Percentiles rank a stretch among this genome's conserved stretches.
Evolutionary conservation across 192 early-diverging fungal genomes (phyloP).

Genomic region (Dimargaris xerosporica): DNA sequence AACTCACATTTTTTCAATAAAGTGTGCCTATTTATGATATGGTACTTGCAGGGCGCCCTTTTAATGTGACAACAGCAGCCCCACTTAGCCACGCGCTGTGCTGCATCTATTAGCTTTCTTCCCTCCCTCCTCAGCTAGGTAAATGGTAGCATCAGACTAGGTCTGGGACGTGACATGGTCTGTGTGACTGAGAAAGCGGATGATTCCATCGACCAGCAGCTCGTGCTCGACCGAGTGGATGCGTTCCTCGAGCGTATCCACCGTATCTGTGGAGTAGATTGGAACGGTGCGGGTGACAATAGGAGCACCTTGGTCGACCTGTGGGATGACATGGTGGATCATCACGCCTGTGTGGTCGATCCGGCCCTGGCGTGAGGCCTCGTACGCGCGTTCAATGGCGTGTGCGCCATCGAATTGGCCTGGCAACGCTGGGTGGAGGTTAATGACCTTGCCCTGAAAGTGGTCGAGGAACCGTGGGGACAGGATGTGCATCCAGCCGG

Average conservation of each 20-base stretch:
- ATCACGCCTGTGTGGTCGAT: conserved; percentile 64
- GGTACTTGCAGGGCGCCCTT: no score
- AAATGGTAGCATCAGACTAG: no score
- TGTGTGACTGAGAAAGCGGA: conserved; percentile 25
- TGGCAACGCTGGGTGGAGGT: conserved; percentile 93
- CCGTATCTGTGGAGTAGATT: conserved; percentile 57
- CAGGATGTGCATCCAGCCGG: conserved; percentile 98
- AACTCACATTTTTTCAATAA: no score
- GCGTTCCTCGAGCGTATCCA: conserved; percentile 67
- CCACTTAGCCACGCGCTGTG: no score
- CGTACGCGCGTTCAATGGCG: conserved; percentile 86
- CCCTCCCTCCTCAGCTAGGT: no score
- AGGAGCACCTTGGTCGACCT: conserved; percentile 90
- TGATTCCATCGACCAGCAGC: conserved; percentile 67
- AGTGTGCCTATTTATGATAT: no score
- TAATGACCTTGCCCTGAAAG: conserved; percentile 68
- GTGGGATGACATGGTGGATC: conserved; percentile 92
- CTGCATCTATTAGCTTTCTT: no score
- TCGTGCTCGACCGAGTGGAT: conserved; percentile 86
- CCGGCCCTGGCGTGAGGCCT: conserved; percentile 65
- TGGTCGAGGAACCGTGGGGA: conserved; percentile 62
- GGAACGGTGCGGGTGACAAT: conserved; percentile 63
- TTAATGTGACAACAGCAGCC: no score
- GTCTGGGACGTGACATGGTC: neutral
- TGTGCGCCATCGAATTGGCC: conserved; percentile 94